These are phyloP conservation scores for Haplosporangium gracile DNA, from an alignment of 192 early-diverging fungal species.

Conservation along the genomic window DNA sequence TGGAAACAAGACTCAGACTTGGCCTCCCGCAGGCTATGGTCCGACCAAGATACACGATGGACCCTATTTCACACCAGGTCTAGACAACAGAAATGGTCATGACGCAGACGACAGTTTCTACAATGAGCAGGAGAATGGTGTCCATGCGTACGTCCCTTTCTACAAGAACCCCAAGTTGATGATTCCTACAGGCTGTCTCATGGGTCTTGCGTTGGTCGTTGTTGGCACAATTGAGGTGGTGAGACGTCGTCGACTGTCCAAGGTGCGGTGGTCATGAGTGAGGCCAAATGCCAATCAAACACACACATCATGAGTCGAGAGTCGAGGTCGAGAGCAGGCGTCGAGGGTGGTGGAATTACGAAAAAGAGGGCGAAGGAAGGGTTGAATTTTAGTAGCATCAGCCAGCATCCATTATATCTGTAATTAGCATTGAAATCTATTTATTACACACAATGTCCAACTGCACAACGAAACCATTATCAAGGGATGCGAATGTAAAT, in stretches of 20 bases:
- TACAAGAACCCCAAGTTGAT: constrained; percentile 38
- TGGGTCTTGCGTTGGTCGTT: constrained; percentile 28
- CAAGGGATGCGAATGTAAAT: not conserved
- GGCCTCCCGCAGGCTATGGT: constrained; percentile 55
- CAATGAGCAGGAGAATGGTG: not conserved
- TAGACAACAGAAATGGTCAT: not conserved
- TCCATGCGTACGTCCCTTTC: constrained; percentile 33
- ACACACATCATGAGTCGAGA: not conserved
- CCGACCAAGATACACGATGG: constrained; percentile 25
- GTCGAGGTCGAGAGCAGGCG: no score
- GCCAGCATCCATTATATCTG: not conserved
- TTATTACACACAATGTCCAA: not conserved
- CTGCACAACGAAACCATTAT: not conserved
- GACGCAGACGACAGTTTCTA: not conserved
- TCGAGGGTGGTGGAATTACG: no score
- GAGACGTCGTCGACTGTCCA: constrained; percentile 23
- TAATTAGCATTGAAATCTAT: not conserved
- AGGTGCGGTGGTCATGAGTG: constrained; percentile 33
- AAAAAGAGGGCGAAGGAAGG: no score
- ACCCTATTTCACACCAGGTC: constrained; percentile 33
- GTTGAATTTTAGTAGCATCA: no score
- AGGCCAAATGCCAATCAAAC: not conserved
- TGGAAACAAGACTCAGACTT: constrained; percentile 30
- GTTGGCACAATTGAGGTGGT: constrained; percentile 22
- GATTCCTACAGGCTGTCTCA: constrained; percentile 39